Evolutionary conservation across 208 protist genomes (phyloP), one percentile per base, ranked within the genome.

Genomic region (Trypanosoma vivax): DNA sequence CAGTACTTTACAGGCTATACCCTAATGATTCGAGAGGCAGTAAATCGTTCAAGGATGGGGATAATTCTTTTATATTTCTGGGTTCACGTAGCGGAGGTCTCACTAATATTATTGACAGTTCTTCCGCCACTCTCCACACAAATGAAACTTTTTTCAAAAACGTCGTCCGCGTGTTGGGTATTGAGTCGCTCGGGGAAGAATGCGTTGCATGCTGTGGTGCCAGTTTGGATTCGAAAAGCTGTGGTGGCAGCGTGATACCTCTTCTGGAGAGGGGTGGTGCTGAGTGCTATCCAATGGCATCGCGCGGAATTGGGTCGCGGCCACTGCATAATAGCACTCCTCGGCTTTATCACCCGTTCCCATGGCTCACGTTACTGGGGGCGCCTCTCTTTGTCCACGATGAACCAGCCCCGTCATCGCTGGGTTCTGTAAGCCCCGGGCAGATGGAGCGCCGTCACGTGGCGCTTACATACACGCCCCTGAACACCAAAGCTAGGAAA

Each of bases 321-420:
- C 38, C 58, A 31, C 28, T 57, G 9, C 13, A 14, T 13, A 35
- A 7, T 35, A 50, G 40, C 30, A 50, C 29, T 2, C 58, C 47
- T 11, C 19, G 58, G 18, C 30, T 65, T 6, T 65, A 65, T 42
- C 47, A 18, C 5, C 58, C 48, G 2, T 38, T 76, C 11, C 63
- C 68, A 1, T 55, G 59, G 43, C 39, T 88, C 4, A 42, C 64
- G 16, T 54, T 89, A 14, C 43, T 84, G n/a, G 73, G 64, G 0
- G 21, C 41, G 1, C 80, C 70, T n/a, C 43, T 84, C 30, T 29
- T 77, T 29, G 51, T 41, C 29, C 69, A 49, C 4, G 58, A 72
- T 7, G 73, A 84, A 42, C 47, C 64, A 23, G 54, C 57, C 23
- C n/a, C 57, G 0, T 54, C 64, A 2, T 31, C 30, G 11, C 39